Evolutionary conservation across 1,139 yeast genomes (phyloP), one percentile per base, ranked within the genome.

Genomic region (Debaryomyces fabryi): DNA sequence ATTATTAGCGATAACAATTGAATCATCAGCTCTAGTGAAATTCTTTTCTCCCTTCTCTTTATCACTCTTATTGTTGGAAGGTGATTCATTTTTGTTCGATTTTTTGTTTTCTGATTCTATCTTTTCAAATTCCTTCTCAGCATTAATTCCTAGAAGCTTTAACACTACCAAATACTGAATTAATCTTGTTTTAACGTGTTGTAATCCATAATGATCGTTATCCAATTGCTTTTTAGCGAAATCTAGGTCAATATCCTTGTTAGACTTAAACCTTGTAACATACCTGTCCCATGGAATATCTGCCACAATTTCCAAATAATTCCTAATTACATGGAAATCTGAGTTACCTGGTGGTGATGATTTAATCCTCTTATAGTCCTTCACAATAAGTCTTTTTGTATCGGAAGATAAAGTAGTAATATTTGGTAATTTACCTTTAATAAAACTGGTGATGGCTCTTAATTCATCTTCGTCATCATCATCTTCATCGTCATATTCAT

Each of bases 121-220:
- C 41, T 58, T 56, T n/a, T 50, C 55, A 18, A 56, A 52, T 42
- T 66, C 64, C 34, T 57, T 55, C 25, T 71, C 74, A 1, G 76
- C 76, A 51, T 71, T 72, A 25, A 68, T 62, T 6, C 76, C 77
- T 47, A 85, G 80, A 37, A 89, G 72, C 54, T 88, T 86, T 57
- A 88, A 69, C 10, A 90, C 92, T 8, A 93, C 91, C 45, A 89
- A 71, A 60, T 89, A 90, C 63, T 92, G 96, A 42, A 91, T 68
- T 48, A 92, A 77, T 47, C 97, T 76, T 57, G 81, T 86, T 65
- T 92, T 92, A 44, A 90, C 96, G 53, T 85, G 83, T 49, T 83
- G 82, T 62, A 92, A 74, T 0, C 97, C 97, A 63, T 83, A 88
- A 67, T 92, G 97, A 57, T 90, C 97, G 30, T 75, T 76, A 62